A percentile compares a stretch with the other conserved stretches of the same genome.
phyloP scores from a whole-genome alignment of 768 basidiomycete genomes.

The Suillus hirtellus region DNA sequence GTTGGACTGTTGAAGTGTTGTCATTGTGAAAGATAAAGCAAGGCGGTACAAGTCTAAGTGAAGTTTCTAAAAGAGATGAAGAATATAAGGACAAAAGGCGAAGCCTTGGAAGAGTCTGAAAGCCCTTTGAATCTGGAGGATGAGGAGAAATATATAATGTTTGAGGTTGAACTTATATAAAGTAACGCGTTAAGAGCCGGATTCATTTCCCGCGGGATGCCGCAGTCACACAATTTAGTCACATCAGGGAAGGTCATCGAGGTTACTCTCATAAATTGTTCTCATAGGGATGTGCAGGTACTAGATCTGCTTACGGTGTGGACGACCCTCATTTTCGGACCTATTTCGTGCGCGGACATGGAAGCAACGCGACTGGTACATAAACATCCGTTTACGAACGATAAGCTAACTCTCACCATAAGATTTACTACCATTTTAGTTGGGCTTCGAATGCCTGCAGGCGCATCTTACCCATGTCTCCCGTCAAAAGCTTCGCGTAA shows the following conservation, averaged over 20 bases:
- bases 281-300: slow-evolving; percentile 20
- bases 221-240: slow-evolving; percentile 10
- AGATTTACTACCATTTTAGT: slow-evolving; percentile 20
- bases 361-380: slow-evolving; percentile 16
- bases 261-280: slow-evolving; percentile 20
- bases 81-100: slow-evolving; percentile 12
- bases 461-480: slow-evolving; percentile 17
- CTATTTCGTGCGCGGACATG: slow-evolving; percentile 13
- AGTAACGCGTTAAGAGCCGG: slow-evolving; percentile 17
- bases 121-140: slow-evolving; percentile 10
- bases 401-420: slow-evolving; percentile 16
- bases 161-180: slow-evolving; percentile 22
- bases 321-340: slow-evolving; percentile 18
- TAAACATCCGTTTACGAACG: slow-evolving; percentile 16
- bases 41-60: slow-evolving; percentile 9
- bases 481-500: slow-evolving; percentile 31
- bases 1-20: slow-evolving; percentile 35
- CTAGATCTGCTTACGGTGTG: slow-evolving; percentile 15
- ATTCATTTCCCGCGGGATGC: slow-evolving; percentile 24
- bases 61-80: slow-evolving; percentile 16
- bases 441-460: slow-evolving; percentile 22
- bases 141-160: slow-evolving; percentile 19
- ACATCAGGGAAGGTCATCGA: slow-evolving; percentile 16
- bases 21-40: slow-evolving; percentile 34
- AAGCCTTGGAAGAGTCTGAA: background rate